These are phyloP conservation scores for Nicotiana otophora DNA, from an alignment of 257 asterid species.

Conservation along the genomic window DNA sequence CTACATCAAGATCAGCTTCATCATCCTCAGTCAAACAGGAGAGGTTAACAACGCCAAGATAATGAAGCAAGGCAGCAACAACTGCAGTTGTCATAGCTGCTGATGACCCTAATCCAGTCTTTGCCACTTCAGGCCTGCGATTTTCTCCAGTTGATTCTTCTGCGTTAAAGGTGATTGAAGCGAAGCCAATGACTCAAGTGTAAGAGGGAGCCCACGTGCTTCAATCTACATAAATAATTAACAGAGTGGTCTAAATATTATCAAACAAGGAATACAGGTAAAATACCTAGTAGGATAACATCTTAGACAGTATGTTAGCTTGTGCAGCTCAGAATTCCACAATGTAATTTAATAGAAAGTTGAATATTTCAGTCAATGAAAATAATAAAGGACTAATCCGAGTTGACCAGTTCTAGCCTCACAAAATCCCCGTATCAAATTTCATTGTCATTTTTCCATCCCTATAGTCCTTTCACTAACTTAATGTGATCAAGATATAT, in stretches of 20 bases:
- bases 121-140: conserved; percentile 92
- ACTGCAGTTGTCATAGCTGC: conserved; percentile 99
- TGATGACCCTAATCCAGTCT: conserved; percentile 98
- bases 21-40: conserved; percentile 29
- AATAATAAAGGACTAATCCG: not conserved
- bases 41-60: conserved; percentile 74
- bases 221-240: conserved; percentile 54
- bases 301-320: not conserved
- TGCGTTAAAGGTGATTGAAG: conserved; percentile 72
- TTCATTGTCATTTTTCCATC: not conserved
- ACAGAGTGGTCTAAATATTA: conserved; percentile 6
- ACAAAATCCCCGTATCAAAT: not conserved
- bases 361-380: not conserved
- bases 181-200: conserved; percentile 78
- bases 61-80: conserved; percentile 78
- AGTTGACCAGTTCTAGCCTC: not conserved
- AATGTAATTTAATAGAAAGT: not conserved
- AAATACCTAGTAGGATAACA: not conserved
- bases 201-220: conserved; percentile 71
- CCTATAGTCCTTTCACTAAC: not conserved
- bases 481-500: not conserved
- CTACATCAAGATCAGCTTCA: conserved; percentile 46
- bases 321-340: not conserved
- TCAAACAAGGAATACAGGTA: not conserved
- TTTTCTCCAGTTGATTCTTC: conserved; percentile 60